Conservation (phyloP, 805 yeast species). For the Zygosaccharomyces siamensis region DNA sequence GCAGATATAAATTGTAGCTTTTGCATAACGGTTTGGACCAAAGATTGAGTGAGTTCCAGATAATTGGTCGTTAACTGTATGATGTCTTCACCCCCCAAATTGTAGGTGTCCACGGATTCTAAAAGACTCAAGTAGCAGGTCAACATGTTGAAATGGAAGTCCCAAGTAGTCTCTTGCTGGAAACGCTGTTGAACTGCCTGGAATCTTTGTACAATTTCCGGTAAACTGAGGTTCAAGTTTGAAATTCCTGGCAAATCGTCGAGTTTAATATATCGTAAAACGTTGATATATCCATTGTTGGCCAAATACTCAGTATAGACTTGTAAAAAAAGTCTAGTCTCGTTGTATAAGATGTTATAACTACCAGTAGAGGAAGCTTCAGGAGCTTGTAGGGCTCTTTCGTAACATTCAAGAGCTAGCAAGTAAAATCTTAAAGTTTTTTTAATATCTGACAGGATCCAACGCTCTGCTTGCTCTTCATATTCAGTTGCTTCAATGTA, state of each 20-base stretch:
- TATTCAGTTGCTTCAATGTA: constrained; percentile 30
- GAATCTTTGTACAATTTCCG: constrained; percentile 21
- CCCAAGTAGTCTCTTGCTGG: constrained; percentile 27
- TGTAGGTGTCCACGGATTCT: constrained; percentile 18
- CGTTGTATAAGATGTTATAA: constrained; percentile 32
- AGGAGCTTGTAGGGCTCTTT: constrained; percentile 34
- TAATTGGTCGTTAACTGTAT: constrained; percentile 19
- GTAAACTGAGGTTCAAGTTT: constrained; percentile 14
- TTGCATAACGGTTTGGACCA: constrained; percentile 18
- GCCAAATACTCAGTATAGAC: constrained; percentile 29
- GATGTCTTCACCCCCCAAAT: constrained; percentile 15
- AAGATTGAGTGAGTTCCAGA: constrained; percentile 12
- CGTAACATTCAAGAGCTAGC: constrained; percentile 27
- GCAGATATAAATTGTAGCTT: constrained; percentile 12
- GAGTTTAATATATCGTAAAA: constrained; percentile 27
- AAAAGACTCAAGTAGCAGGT: constrained; percentile 25
- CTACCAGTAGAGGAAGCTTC: constrained; percentile 32
- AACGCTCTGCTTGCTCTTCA: constrained; percentile 37
- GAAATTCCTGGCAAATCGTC: constrained; percentile 21
- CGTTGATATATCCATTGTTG: constrained; percentile 30
- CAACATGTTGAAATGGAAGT: constrained; percentile 30
- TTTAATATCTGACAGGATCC: constrained; percentile 33
- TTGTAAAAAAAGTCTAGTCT: constrained; percentile 30
- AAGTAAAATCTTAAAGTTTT: constrained; percentile 27
- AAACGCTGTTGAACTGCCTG: constrained; percentile 20